A percentile compares a stretch with the other conserved stretches of the same genome.
Conservation (phyloP, 768 basidiomycete species). For the Cyclocybe cylindracea region DNA sequence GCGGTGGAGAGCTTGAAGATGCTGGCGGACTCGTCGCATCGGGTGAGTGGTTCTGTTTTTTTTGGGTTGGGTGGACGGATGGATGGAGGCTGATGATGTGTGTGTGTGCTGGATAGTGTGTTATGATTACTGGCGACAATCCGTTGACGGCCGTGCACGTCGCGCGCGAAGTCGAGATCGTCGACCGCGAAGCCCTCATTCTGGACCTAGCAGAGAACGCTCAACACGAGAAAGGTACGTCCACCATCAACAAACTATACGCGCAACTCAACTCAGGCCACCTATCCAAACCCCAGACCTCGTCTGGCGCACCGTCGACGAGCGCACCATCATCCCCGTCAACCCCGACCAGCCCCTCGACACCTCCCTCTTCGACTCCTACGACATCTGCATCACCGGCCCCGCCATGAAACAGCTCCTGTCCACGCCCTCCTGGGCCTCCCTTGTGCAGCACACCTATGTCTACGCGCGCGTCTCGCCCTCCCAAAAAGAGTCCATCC, state of each 20-base stretch:
- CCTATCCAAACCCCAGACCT: too few species aligned
- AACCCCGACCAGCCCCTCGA: conserved; percentile 82
- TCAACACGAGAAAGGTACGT: conserved; percentile 62
- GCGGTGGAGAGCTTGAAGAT: conserved; percentile 90
- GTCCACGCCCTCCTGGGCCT: conserved; percentile 65
- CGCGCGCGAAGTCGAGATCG: conserved; percentile 94
- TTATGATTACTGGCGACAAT: conserved; percentile 99
- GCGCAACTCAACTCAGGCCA: too few species aligned
- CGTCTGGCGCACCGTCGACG: conserved; percentile 93
- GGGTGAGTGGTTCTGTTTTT: conserved; percentile 54
- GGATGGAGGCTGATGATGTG: not conserved
- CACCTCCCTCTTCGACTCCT: conserved; percentile 71
- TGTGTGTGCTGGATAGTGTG: conserved; percentile 60
- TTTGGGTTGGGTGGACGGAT: not conserved
- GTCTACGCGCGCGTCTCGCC: conserved; percentile 99
- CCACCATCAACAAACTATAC: conserved; percentile 6
- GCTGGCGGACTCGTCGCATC: conserved; percentile 94
- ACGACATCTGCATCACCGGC: conserved; percentile 97
- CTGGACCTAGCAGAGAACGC: conserved; percentile 88
- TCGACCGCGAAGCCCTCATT: conserved; percentile 93
- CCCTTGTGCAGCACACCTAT: conserved; percentile 93
- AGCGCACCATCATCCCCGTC: conserved; percentile 84
- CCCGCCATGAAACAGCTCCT: conserved; percentile 90
- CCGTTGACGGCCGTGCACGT: conserved; percentile 97
- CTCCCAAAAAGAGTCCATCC: conserved; percentile 91